Evolutionary conservation across 2,329 filamentous ascomycete species (phyloP).

Genomic region (Fusarium tricinctum): DNA sequence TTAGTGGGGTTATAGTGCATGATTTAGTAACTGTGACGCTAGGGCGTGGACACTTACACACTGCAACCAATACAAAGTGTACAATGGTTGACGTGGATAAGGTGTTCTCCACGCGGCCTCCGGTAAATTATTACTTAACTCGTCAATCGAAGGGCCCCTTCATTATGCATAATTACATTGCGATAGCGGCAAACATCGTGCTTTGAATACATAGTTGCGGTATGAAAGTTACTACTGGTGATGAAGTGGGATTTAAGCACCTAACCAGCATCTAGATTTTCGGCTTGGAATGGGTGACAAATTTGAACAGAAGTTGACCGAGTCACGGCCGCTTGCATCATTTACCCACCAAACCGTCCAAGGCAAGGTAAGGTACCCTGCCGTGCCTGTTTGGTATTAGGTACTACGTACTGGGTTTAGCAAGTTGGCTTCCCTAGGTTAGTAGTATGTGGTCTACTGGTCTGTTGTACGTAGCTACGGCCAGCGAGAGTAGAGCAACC

Average conservation of each 20-base stretch:
- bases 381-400: conserved; percentile 20
- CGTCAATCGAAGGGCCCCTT: conserved; percentile 5
- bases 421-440: background rate
- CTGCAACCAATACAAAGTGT: conserved; percentile 25
- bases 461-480: conserved; percentile 8
- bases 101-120: conserved; percentile 31
- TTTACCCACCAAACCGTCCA: conserved; percentile 13
- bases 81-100: conserved; percentile 18
- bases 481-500: conserved; percentile 24
- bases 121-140: conserved; percentile 7
- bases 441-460: background rate
- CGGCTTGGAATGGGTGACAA: conserved; percentile 31
- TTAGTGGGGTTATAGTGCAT: conserved; percentile 16
- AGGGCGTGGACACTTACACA: conserved; percentile 4
- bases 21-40: conserved; percentile 15
- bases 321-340: conserved; percentile 42
- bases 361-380: background rate
- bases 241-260: background rate
- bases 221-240: background rate
- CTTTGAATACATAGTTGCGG: background rate
- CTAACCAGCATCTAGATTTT: background rate
- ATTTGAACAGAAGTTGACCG: conserved; percentile 16
- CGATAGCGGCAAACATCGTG: background rate
- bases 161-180: conserved; percentile 6
- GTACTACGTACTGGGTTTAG: conserved; percentile 5